These are phyloP conservation scores for Pseudogymnoascus sp. DNA, from an alignment of 2,329 filamentous ascomycete species.

Conservation along the genomic window DNA sequence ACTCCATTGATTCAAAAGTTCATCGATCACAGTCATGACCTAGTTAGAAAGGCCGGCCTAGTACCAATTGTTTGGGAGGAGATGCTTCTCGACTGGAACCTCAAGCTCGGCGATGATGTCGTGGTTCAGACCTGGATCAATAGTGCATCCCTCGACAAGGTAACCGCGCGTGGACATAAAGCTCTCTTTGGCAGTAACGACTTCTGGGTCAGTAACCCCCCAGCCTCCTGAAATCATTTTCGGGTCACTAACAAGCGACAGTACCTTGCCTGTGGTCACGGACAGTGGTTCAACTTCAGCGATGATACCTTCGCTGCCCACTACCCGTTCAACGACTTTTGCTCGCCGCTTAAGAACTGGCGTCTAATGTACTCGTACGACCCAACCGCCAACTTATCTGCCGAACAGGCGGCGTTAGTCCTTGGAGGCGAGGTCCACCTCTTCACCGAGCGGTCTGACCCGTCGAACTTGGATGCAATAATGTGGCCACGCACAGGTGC, in stretches of 20 bases:
- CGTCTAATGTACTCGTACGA: slow-evolving; percentile 73
- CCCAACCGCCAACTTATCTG: slow-evolving; percentile 57
- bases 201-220: slow-evolving; percentile 55
- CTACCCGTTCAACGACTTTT: slow-evolving; percentile 77
- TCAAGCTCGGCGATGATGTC: slow-evolving; percentile 62
- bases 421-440: slow-evolving; percentile 75
- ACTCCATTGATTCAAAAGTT: slow-evolving; percentile 73
- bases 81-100: slow-evolving; percentile 71
- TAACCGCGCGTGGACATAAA: slow-evolving; percentile 58
- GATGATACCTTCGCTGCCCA: slow-evolving; percentile 46
- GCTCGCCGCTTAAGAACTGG: slow-evolving; percentile 74
- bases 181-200: slow-evolving; percentile 71
- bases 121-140: slow-evolving; percentile 76
- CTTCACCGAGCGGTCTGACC: slow-evolving; percentile 77
- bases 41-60: slow-evolving; percentile 56
- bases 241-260: slow-evolving; percentile 28
- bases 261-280: slow-evolving; percentile 79
- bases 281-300: slow-evolving; percentile 68
- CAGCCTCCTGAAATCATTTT: background rate
- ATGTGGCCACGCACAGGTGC: slow-evolving; percentile 72
- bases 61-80: slow-evolving; percentile 83
- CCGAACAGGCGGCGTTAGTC: slow-evolving; percentile 57
- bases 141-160: slow-evolving; percentile 50
- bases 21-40: slow-evolving; percentile 60
- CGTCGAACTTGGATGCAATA: slow-evolving; percentile 65